Base-by-base conservation (phyloP, 768 basidiomycete species). In the Phanerochaete carnosa region DNA sequence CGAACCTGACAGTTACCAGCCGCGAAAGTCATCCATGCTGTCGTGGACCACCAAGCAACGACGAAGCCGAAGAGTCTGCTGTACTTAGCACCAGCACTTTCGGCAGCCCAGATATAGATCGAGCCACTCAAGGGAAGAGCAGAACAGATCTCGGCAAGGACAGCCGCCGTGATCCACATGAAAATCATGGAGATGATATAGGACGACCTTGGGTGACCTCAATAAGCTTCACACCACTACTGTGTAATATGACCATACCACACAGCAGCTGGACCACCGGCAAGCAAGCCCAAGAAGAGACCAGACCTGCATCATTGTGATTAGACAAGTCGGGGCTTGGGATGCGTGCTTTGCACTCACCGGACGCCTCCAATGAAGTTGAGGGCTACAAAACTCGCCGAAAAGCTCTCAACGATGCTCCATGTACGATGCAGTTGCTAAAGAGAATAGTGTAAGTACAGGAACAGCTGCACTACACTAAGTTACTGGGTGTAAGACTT, bases 1-100 rank as follows among this genome's bases (percentile, higher is more conserved):
- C 82, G 35, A 47, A 89, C 94, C 77, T 94, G 92, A 60, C 90
- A 93, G 69, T 93, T 95, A 28, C 89, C 85, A 9, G 94, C 94
- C 43, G 86, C 81, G 66, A 95, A 96, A 0, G 94, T 95, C 84
- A 94, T 94, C 94, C 94, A 96, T n/a, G 94, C 94, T 1, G 93
- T 94, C 60, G 87, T 88, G 15, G 91, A 80, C 94, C 94, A 96
- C 90, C 91, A 96, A 30, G 94, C 94, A 16, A 95, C 94, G 58
- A 93, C 72, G 75, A 95, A 94, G 0, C 92, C 94, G 64, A 93
- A 84, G 73, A 95, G 89, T 35, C 94, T 82, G 2, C 87, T 92
- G 67, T 92, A 87, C 65, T 91, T 92, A 5, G 87, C 87, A 1
- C 94, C 94, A 4, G 92, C 94, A 68, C 92, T 93, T 69, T 94